Base-by-base conservation (phyloP, 371 early-diverging fungal species). In the Nematocida sp. region DNA sequence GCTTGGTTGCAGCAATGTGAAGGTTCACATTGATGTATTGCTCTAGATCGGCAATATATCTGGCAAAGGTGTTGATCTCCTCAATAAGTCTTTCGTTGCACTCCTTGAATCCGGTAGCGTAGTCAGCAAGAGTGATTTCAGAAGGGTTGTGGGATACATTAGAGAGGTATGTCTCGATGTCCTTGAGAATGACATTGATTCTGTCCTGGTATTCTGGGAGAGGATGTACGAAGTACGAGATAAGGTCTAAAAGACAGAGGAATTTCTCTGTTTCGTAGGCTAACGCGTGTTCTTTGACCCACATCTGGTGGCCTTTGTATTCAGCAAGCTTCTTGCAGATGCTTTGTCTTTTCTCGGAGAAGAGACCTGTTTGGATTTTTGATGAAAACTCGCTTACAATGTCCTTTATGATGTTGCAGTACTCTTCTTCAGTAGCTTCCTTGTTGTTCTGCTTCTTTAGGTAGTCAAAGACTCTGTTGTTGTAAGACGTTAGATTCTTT, bases 261-360 rank as follows among this genome's bases (percentile, higher is more conserved):
- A 66, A 51, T 51, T 55, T 66, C 40, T 66, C 66, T 38, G 66
- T 66, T 35, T 51, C 38, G 45, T 48, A 66, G 32, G 66, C 55
- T 32, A 28, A 49, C 18, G 47, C 55, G 7, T 53, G 13, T 13
- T 53, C 7, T 9, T 7, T 26, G n/a, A 53, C n/a, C 26, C 4
- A 7, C 13, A 13, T 7, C 32, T 53, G 53, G 26, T 7, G 4
- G 4, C 9, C 53, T n/a, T 53, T 53, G 53, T 53, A 53, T 7
- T 7, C 53, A 7, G 32, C 23, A 9, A 53, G 53, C 53, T 13
- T 53, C 13, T 23, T 33, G 23, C 53, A 23, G 9, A 53, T 7
- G 9, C 13, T 26, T 23, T 7, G 5, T 28, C 53, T 23, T 53
- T 33, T 23, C 32, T 53, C 13, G 9, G 7, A 7, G 23, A 53